A percentile compares a stretch with the other conserved stretches of the same genome.
phyloP scores from a whole-genome alignment of 495 filamentous ascomycete genomes.

The Penicillium robsamsonii region DNA sequence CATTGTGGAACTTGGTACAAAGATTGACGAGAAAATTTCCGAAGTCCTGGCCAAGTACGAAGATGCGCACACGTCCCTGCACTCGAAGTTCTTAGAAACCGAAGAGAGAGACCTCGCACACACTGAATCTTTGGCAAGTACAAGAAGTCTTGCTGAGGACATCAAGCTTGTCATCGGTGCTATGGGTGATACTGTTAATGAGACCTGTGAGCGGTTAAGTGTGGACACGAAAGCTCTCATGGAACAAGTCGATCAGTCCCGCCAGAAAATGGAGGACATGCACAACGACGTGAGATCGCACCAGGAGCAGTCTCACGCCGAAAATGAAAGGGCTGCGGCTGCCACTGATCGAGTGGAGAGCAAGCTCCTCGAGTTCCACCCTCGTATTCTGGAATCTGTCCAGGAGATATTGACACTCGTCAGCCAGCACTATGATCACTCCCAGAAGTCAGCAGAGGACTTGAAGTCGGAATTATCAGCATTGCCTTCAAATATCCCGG shows the following conservation, averaged over 20 bases:
- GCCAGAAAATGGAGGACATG: constrained; percentile 72
- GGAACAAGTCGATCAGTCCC: constrained; percentile 70
- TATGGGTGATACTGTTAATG: constrained; percentile 77
- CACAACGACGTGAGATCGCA: constrained; percentile 68
- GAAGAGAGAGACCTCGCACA: constrained; percentile 65
- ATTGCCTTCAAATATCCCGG: constrained; percentile 50
- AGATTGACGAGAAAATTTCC: constrained; percentile 76
- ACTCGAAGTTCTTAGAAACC: constrained; percentile 65
- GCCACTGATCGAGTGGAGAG: constrained; percentile 73
- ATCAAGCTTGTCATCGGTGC: constrained; percentile 79
- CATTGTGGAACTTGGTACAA: constrained; percentile 55
- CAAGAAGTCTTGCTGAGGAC: constrained; percentile 79
- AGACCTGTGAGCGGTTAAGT: constrained; percentile 77
- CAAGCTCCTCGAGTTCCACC: constrained; percentile 75
- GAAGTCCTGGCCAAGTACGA: constrained; percentile 80
- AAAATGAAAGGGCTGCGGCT: constrained; percentile 66
- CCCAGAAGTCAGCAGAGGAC: constrained; percentile 51
- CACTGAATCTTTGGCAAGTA: constrained; percentile 65
- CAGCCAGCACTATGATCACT: constrained; percentile 73
- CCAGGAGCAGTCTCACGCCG: constrained; percentile 72
- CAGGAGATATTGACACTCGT: constrained; percentile 80
- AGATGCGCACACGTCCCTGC: constrained; percentile 66
- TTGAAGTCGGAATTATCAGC: constrained; percentile 52
- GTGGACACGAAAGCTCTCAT: constrained; percentile 83
- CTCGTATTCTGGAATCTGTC: constrained; percentile 76